Percentiles rank a stretch among this genome's conserved stretches.
Evolutionary conservation across 179 eudicot species (phyloP).

Genomic region (Nepenthes alata): DNA sequence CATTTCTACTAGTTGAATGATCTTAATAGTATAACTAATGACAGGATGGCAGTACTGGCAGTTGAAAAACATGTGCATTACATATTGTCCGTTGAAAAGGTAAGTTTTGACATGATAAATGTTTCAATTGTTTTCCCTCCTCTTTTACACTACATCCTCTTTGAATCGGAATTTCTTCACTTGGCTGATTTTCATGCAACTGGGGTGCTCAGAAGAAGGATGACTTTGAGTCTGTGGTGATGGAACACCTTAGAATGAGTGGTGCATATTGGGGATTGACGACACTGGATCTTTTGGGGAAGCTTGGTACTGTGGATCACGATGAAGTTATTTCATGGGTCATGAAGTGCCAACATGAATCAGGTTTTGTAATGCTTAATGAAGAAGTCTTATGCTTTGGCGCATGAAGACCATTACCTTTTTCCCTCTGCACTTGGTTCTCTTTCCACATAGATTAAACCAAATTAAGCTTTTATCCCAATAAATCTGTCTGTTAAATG

Average conservation of each 20-base stretch:
- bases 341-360: conserved; percentile 89
- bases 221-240: conserved; percentile 61
- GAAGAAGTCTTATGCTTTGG: too few species aligned
- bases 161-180: background rate
- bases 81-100: conserved; percentile 70
- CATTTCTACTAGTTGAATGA: too few species aligned
- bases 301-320: conserved; percentile 51
- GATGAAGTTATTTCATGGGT: conserved; percentile 78
- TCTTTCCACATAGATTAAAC: too few species aligned
- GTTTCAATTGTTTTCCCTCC: conserved; percentile 1
- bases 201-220: conserved; percentile 48
- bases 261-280: conserved; percentile 98
- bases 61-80: conserved; percentile 53
- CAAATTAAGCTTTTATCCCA: too few species aligned
- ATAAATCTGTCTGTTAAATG: too few species aligned
- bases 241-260: conserved; percentile 77
- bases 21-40: background rate
- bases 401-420: too few species aligned
- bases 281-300: conserved; percentile 69
- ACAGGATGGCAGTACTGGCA: conserved; percentile 52
- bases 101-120: conserved; percentile 5
- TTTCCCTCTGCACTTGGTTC: too few species aligned
- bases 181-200: background rate
- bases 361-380: conserved; percentile 36
- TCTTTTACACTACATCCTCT: background rate